phyloP scores from a whole-genome alignment of 345 rosid species.

The Anacardium occidentale region DNA sequence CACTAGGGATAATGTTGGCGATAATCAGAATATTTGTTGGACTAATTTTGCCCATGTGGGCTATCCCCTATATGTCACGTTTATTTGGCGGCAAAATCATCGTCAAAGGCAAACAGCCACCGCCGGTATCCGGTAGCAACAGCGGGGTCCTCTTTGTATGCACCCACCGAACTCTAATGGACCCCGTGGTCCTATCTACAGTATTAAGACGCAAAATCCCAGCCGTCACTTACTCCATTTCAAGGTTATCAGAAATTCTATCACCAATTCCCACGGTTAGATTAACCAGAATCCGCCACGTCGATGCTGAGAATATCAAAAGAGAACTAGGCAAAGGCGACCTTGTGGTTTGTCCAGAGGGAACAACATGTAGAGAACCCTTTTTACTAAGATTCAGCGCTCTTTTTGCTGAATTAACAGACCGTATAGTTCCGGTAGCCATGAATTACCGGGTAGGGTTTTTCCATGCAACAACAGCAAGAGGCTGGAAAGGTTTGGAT shows the following conservation, averaged over 20 bases:
- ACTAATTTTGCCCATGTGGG: conserved; percentile 57
- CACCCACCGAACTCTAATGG: conserved; percentile 92
- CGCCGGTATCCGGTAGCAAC: conserved; percentile 33
- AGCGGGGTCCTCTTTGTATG: conserved; percentile 81
- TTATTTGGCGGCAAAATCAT: conserved; percentile 58
- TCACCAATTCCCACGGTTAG: conserved; percentile 89
- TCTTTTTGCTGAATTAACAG: conserved; percentile 82
- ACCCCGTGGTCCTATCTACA: conserved; percentile 75
- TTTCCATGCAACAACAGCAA: conserved; percentile 91
- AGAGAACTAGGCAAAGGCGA: conserved; percentile 56
- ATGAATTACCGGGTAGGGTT: conserved; percentile 92
- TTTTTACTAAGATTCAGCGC: conserved; percentile 79
- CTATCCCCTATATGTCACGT: conserved; percentile 51
- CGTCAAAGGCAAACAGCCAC: conserved; percentile 77
- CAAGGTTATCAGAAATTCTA: conserved; percentile 69
- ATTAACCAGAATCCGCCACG: conserved; percentile 62
- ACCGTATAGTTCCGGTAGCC: conserved; percentile 84
- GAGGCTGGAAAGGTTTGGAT: conserved; percentile 89
- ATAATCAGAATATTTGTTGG: conserved; percentile 48
- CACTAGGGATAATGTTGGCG: conserved; percentile 71
- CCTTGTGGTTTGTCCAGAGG: conserved; percentile 84
- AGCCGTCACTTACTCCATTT: conserved; percentile 86
- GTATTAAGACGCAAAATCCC: conserved; percentile 74
- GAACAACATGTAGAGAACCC: conserved; percentile 94
- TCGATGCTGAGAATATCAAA: conserved; percentile 69